Percentiles rank a stretch among this genome's conserved stretches.
Conservation (phyloP, 352 stramenopile genomes). For the Pythium brassicae region DNA sequence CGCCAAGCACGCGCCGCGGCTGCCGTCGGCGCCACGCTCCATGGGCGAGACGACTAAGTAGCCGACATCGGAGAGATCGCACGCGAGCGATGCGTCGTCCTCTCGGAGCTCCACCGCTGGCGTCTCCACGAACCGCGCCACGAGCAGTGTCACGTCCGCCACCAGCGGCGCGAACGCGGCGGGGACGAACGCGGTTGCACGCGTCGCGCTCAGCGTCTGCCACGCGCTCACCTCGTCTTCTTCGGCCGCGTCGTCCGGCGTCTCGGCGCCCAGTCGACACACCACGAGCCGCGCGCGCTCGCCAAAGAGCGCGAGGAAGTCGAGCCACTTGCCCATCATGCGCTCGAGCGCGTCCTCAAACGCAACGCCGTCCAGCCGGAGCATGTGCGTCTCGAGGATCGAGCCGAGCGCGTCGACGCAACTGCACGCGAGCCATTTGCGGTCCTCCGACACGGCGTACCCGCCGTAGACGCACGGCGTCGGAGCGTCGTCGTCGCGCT, state of each 20-base stretch:
- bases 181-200: slow-evolving; percentile 28
- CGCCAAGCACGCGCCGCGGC: slow-evolving; percentile 25
- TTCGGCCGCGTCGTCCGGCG: slow-evolving; percentile 14
- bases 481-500: slow-evolving; percentile 6
- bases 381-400: slow-evolving; percentile 48
- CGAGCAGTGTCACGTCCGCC: slow-evolving; percentile 29
- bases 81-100: slow-evolving; percentile 27
- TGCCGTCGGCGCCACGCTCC: slow-evolving; percentile 23
- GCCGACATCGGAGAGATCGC: slow-evolving; percentile 25
- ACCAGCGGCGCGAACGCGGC: slow-evolving; percentile 28
- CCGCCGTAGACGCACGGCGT: slow-evolving; percentile 40
- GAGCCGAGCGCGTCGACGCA: slow-evolving; percentile 58
- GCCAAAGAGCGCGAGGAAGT: slow-evolving; percentile 59
- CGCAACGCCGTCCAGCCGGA: slow-evolving; percentile 24
- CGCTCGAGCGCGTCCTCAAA: slow-evolving; percentile 28
- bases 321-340: slow-evolving; percentile 45
- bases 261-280: slow-evolving; percentile 21
- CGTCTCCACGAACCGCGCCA: slow-evolving; percentile 29
- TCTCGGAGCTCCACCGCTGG: slow-evolving; percentile 42
- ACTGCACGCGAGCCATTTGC: slow-evolving; percentile 53
- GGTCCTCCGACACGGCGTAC: slow-evolving; percentile 49
- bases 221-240: slow-evolving; percentile 35
- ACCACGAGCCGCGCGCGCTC: slow-evolving; percentile 42
- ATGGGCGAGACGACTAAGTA: slow-evolving; percentile 36
- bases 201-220: slow-evolving; percentile 29